Percentiles rank a stretch among this genome's conserved stretches.
These are phyloP conservation scores for Camellia lanceoleosa DNA, from an alignment of 148 eudicot species.

Conservation along the genomic window DNA sequence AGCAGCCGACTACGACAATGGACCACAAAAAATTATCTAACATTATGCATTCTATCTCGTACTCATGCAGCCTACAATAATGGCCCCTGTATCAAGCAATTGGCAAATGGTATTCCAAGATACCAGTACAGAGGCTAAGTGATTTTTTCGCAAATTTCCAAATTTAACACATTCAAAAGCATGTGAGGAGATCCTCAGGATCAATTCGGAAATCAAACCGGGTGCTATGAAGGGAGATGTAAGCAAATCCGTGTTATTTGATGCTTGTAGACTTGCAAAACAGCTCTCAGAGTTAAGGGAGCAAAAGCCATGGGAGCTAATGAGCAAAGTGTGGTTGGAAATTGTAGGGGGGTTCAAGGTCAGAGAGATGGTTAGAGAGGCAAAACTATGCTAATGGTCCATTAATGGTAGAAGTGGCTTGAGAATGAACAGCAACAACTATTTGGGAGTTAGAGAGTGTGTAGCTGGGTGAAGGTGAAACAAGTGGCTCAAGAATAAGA, in stretches of 20 bases:
- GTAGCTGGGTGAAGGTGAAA: too few relatives aligned
- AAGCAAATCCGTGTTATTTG: slow-evolving; percentile 54
- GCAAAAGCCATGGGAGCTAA: slow-evolving; percentile 3
- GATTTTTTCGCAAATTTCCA: slow-evolving; percentile 26
- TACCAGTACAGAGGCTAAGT: slow-evolving; percentile 46
- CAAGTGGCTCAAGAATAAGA: too few relatives aligned
- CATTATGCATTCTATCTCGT: slow-evolving; percentile 53
- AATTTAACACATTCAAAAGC: slow-evolving; percentile 11
- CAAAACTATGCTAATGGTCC: too few relatives aligned
- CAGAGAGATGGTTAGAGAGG: too few relatives aligned
- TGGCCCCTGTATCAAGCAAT: slow-evolving; percentile 39
- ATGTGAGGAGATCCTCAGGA: slow-evolving; percentile 27
- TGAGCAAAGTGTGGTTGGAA: slow-evolving; percentile 20
- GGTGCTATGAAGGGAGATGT: slow-evolving; percentile 55
- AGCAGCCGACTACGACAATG: too few relatives aligned
- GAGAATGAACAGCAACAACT: too few relatives aligned
- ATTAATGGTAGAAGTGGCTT: too few relatives aligned
- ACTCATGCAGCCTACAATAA: slow-evolving; percentile 39
- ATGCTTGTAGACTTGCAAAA: slow-evolving; percentile 33
- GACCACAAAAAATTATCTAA: slow-evolving; percentile 13
- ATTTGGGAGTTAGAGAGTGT: too few relatives aligned
- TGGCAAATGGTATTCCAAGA: slow-evolving; percentile 44
- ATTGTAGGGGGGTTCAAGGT: too few relatives aligned
- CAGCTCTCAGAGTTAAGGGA: not conserved
- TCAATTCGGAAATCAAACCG: not conserved